phyloP scores from a whole-genome alignment of 2,329 filamentous ascomycete species.

The Alternaria longipes region DNA sequence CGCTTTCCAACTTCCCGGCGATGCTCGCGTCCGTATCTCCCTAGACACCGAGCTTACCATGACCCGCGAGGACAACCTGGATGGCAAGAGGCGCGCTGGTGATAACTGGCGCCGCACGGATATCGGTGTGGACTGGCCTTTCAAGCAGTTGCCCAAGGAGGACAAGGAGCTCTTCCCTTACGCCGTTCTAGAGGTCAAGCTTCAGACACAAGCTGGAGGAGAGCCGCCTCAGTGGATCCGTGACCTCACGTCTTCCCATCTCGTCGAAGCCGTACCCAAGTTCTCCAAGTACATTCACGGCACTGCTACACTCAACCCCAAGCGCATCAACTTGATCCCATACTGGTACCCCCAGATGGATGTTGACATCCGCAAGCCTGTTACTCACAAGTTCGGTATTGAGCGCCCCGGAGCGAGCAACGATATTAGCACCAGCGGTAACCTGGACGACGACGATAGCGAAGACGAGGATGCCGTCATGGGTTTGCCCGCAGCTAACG shows the following conservation, averaged over 20 bases:
- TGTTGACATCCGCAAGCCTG: conserved; percentile 93
- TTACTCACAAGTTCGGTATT: conserved; percentile 89
- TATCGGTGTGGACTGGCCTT: conserved; percentile 95
- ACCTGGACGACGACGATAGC: conserved; percentile 78
- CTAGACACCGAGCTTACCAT: conserved; percentile 96
- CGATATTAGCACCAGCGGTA: conserved; percentile 79
- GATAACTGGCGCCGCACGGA: conserved; percentile 97
- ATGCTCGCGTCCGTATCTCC: conserved; percentile 94
- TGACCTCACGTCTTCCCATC: conserved; percentile 88
- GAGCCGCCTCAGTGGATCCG: conserved; percentile 97
- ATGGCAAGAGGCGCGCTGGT: conserved; percentile 77
- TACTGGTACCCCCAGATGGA: conserved; percentile 99
- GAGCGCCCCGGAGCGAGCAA: conserved; percentile 78
- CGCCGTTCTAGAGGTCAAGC: conserved; percentile 94
- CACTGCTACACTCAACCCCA: conserved; percentile 84
- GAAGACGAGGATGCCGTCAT: conserved; percentile 63
- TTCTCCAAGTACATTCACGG: conserved; percentile 99
- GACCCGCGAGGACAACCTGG: conserved; percentile 93
- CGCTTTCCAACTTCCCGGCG: conserved; percentile 95
- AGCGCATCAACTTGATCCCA: conserved; percentile 86
- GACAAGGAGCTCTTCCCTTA: conserved; percentile 95
- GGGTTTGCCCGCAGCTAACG: conserved; percentile 35
- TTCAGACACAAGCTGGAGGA: conserved; percentile 94
- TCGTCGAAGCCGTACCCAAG: conserved; percentile 98
- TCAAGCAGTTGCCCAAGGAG: conserved; percentile 83